These are phyloP conservation scores for Umbilicaria muhlenbergii DNA, from an alignment of 495 filamentous ascomycete species.

Conservation along the genomic window DNA sequence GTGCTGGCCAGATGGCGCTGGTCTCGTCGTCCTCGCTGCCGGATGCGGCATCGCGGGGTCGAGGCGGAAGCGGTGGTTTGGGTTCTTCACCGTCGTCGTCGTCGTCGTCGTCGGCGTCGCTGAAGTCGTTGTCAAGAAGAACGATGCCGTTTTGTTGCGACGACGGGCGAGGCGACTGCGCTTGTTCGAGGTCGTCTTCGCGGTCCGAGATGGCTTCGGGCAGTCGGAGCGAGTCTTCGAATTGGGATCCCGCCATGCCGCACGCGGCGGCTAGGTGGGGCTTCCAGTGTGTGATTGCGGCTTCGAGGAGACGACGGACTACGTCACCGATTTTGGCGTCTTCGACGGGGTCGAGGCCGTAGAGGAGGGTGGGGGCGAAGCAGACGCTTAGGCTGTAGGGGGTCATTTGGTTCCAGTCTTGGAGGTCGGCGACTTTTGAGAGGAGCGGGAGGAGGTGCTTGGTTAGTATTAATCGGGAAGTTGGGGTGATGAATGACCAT, in stretches of 20 bases:
- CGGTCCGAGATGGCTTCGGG: constrained; percentile 10
- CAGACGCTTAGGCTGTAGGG: constrained; percentile 34
- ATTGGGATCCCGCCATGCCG: not conserved
- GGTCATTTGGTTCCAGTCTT: constrained; percentile 35
- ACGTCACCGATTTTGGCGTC: constrained; percentile 19
- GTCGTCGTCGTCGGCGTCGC: constrained; percentile 1
- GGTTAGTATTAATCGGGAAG: constrained; percentile 27
- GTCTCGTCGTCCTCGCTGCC: not conserved
- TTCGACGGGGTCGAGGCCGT: constrained; percentile 12
- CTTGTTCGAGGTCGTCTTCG: constrained; percentile 12
- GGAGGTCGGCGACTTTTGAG: constrained; percentile 23
- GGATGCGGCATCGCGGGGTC: constrained; percentile 1
- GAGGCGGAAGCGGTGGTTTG: constrained; percentile 6
- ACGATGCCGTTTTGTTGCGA: constrained; percentile 9
- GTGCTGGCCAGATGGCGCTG: not conserved
- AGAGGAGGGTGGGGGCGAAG: constrained; percentile 22
- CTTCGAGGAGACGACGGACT: constrained; percentile 16
- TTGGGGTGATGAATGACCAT: constrained; percentile 20
- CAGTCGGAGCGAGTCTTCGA: constrained; percentile 8
- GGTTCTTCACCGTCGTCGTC: constrained; percentile 4
- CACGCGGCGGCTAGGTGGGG: constrained; percentile 6
- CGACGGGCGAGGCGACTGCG: not conserved
- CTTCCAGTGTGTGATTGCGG: constrained; percentile 11
- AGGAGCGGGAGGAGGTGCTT: constrained; percentile 37
- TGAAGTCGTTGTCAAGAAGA: constrained; percentile 11